Percentiles rank a stretch among this genome's conserved stretches.
Evolutionary conservation across 257 asterid species (phyloP).

Genomic region (Knoxia roxburghii): DNA sequence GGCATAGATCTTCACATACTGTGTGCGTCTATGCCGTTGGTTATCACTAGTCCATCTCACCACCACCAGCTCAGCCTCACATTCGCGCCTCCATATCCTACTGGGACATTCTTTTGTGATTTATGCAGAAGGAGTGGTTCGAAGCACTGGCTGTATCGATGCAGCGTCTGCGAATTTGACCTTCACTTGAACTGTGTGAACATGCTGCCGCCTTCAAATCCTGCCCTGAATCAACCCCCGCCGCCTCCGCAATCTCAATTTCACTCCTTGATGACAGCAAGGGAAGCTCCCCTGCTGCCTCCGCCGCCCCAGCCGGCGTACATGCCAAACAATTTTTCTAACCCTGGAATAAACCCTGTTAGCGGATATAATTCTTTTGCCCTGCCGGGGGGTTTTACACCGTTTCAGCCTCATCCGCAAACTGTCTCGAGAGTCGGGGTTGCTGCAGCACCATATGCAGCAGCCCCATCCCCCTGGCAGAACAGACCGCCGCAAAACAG

Average conservation of each 20-base stretch:
- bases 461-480: conserved; percentile 2
- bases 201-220: conserved; percentile 9
- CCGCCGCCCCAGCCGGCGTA: not conserved
- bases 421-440: not conserved
- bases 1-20: conserved; percentile 46
- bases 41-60: conserved; percentile 26
- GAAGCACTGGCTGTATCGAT: conserved; percentile 43
- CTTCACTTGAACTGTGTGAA: conserved; percentile 41
- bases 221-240: not conserved
- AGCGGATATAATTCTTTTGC: not conserved
- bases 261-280: not conserved
- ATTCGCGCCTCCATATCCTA: conserved; percentile 40
- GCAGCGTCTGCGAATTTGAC: conserved; percentile 43
- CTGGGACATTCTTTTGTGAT: conserved; percentile 39
- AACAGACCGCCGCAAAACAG: conserved; percentile 2
- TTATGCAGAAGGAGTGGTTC: conserved; percentile 31
- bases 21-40: conserved; percentile 39
- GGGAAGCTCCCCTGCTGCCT: not conserved
- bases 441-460: not conserved
- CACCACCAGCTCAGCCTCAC: conserved; percentile 31
- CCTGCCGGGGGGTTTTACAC: not conserved
- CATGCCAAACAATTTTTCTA: not conserved
- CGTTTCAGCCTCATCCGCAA: conserved; percentile 6
- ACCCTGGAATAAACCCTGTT: not conserved
- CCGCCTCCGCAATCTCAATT: not conserved